Evolutionary conservation across 2,329 filamentous ascomycete species (phyloP), one percentile per base, ranked within the genome.

Genomic region (Tricladium varicosporioides): DNA sequence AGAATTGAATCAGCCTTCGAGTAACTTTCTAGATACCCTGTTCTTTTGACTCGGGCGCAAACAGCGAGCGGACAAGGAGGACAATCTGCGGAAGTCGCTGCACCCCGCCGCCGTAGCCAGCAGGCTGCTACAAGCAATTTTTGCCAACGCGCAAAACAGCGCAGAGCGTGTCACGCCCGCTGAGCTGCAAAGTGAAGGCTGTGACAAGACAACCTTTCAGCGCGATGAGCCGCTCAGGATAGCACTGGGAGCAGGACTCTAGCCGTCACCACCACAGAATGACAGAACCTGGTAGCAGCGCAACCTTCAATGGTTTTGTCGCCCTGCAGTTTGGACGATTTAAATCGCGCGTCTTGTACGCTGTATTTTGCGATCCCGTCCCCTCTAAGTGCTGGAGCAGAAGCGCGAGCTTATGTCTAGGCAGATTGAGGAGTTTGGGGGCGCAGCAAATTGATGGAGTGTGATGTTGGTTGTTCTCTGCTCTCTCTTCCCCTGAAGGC

Each of bases 1-100:
- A 67, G 47, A 61, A 57, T 43, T 62, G 60, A 62, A 68, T 68
- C 63, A 69, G 67, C 36, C 18, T 44, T 54, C 51, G 44, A 46
- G 51, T 51, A 48, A 36, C 48, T 42, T 16, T 27, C n/a, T 27
- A 27, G 22, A 4, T 16, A 31, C 33, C 51, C 36, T 40, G 36
- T 4, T 40, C 36, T 40, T 40, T 40, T 22, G 16, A 43, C n/a
- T 54, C 47, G 53, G 56, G 47, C 44, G 58, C 56, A 52, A 54
- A 51, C 18, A 52, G 53, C 9, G 48, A 40, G 36, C 36, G 36
- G 36, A 50, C 44, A 61, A 58, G 53, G 51, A 51, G 53, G 55
- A 50, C 32, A 53, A n/a, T 9, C 2, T 55, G 43, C 42, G 50
- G 54, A 40, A 13, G 36, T 40, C 11, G 36, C n/a, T n/a, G 36